Conservation (phyloP, 768 basidiomycete genomes). For the Boletus patriciae region DNA sequence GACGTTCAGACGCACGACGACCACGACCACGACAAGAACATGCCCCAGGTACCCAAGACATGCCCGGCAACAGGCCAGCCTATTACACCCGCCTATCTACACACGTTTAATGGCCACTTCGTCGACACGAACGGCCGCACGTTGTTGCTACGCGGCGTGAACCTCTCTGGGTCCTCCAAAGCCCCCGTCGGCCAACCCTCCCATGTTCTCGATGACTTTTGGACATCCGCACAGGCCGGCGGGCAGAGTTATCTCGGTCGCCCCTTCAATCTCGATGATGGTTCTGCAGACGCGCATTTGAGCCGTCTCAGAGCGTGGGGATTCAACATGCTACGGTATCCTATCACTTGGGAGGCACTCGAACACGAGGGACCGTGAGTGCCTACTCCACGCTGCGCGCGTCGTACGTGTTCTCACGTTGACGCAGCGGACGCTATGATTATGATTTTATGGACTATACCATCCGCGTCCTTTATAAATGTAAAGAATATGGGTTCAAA, state of each 20-base stretch:
- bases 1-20: background rate
- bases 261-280: slow-evolving; percentile 83
- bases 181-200: slow-evolving; percentile 73
- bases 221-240: slow-evolving; percentile 73
- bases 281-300: slow-evolving; percentile 82
- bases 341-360: slow-evolving; percentile 93
- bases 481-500: slow-evolving; percentile 88
- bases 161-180: slow-evolving; percentile 88
- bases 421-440: slow-evolving; percentile 79
- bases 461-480: slow-evolving; percentile 81
- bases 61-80: slow-evolving; percentile 22
- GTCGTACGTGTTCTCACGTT: background rate
- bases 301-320: slow-evolving; percentile 90
- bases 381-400: background rate
- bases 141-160: slow-evolving; percentile 88
- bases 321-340: slow-evolving; percentile 79
- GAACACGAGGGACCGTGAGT: slow-evolving; percentile 96
- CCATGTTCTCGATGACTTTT: slow-evolving; percentile 70
- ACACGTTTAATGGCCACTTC: slow-evolving; percentile 67
- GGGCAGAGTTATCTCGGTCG: slow-evolving; percentile 70
- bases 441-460: slow-evolving; percentile 91
- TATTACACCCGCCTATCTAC: slow-evolving; percentile 43
- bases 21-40: slow-evolving; percentile 8
- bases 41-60: slow-evolving; percentile 22
- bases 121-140: slow-evolving; percentile 75